Conservation (phyloP, 805 yeast species). For the Teunomyces atbi region DNA sequence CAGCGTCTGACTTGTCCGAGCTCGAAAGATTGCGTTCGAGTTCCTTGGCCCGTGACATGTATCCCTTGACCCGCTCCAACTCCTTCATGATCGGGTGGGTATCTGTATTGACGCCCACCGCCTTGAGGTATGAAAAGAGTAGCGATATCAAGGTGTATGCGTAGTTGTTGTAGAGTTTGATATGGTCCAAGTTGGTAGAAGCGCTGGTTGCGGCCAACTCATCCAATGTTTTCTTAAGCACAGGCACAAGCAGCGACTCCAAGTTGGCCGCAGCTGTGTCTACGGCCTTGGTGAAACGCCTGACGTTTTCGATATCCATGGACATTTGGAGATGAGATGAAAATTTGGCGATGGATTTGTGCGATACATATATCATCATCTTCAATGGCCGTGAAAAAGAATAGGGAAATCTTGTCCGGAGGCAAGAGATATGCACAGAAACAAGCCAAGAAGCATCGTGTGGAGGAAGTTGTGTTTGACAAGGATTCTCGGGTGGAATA, state of each 20-base stretch:
- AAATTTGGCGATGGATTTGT: not conserved
- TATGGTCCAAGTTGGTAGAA: conserved; percentile 23
- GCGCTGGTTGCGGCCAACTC: conserved; percentile 30
- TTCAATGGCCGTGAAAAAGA: conserved; percentile 39
- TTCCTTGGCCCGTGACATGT: conserved; percentile 57
- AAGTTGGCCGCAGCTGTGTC: conserved; percentile 37
- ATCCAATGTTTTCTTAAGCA: conserved; percentile 38
- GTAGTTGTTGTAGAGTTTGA: conserved; percentile 35
- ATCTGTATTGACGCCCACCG: conserved; percentile 55
- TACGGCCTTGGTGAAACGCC: conserved; percentile 37
- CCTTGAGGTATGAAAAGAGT: conserved; percentile 57
- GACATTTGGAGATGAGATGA: conserved; percentile 2
- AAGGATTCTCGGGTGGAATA: conserved; percentile 76
- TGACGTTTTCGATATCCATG: conserved; percentile 49
- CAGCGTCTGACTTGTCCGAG: conserved; percentile 18
- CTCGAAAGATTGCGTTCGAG: conserved; percentile 24
- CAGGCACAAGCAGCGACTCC: conserved; percentile 31
- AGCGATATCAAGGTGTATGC: conserved; percentile 57
- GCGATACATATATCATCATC: conserved; percentile 3
- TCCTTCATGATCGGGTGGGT: conserved; percentile 67
- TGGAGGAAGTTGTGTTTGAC: conserved; percentile 84
- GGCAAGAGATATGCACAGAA: conserved; percentile 77
- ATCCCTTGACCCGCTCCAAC: conserved; percentile 61
- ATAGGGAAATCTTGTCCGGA: conserved; percentile 85
- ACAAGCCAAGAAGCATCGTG: conserved; percentile 62